phyloP scores from a whole-genome alignment of 176 grass and related monocot species.

The Otatea glauca region DNA sequence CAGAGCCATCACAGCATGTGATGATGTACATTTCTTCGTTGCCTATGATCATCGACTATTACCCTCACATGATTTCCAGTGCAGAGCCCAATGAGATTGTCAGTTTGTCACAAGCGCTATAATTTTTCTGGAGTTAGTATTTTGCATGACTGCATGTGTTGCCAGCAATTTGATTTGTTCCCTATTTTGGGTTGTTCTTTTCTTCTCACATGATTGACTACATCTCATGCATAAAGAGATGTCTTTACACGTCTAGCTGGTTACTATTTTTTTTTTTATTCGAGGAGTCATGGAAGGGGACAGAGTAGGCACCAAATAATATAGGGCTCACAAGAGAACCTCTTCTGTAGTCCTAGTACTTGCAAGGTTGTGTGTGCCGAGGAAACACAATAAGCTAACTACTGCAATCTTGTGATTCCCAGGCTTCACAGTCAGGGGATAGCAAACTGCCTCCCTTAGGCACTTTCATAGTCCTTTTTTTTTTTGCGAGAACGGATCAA shows the following conservation, averaged over 20 bases:
- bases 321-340: constrained; percentile 17
- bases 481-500: neutral
- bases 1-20: constrained; percentile 17
- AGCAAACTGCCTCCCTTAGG: neutral
- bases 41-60: constrained; percentile 15
- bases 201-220: constrained; percentile 34
- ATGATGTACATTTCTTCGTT: constrained; percentile 14
- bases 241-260: neutral
- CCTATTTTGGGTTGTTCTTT: constrained; percentile 34
- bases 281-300: neutral
- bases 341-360: constrained; percentile 5
- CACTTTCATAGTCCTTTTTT: neutral
- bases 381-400: constrained; percentile 22
- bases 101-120: constrained; percentile 36
- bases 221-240: constrained; percentile 18
- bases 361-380: constrained; percentile 10
- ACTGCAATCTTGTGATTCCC: constrained; percentile 12
- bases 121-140: constrained; percentile 33
- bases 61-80: constrained; percentile 24
- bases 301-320: constrained; percentile 15
- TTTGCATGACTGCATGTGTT: constrained; percentile 37
- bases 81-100: constrained; percentile 30
- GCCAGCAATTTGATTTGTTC: constrained; percentile 33
- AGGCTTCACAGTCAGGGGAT: constrained; percentile 3
- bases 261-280: neutral